Percentiles rank a stretch among this genome's conserved stretches.
phyloP scores from a whole-genome alignment of 345 rosid genomes.

The Hevea brasiliensis region DNA sequence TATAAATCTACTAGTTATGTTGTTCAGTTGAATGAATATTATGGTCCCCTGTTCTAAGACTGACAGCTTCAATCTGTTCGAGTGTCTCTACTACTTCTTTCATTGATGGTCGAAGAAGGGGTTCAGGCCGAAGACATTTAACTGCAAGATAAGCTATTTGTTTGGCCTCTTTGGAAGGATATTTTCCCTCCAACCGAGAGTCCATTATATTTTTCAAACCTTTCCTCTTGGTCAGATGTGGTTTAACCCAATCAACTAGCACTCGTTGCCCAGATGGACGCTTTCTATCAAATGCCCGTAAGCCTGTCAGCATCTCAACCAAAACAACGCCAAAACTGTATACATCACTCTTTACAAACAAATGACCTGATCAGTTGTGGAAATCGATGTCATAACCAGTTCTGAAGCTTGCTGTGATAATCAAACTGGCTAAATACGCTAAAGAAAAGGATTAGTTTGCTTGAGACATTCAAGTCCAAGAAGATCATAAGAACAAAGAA shows the following conservation, averaged over 20 bases:
- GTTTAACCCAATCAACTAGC: conserved; percentile 1
- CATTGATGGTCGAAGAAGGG: conserved; percentile 13
- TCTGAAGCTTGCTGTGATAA: not conserved
- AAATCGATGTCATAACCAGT: not conserved
- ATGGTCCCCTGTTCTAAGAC: not conserved
- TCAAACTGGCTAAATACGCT: not conserved
- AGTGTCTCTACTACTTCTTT: conserved; percentile 16
- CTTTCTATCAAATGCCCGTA: conserved; percentile 1
- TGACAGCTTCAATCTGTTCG: not conserved
- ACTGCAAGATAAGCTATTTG: conserved; percentile 6
- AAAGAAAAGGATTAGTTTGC: not conserved
- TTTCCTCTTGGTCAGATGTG: not conserved
- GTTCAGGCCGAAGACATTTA: not conserved
- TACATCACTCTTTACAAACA: conserved; percentile 18
- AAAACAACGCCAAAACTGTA: conserved; percentile 21
- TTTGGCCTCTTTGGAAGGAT: conserved; percentile 1
- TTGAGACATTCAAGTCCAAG: too few relatives aligned
- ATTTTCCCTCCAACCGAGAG: conserved; percentile 9
- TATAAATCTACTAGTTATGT: not conserved
- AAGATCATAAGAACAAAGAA: not conserved
- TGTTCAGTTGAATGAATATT: not conserved
- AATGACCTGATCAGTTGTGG: conserved; percentile 6
- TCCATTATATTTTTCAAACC: conserved; percentile 14
- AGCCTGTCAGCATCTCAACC: conserved; percentile 21
- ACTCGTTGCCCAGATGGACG: not conserved